These are phyloP conservation scores for Pseudogymnoascus sp. DNA, from an alignment of 2,329 filamentous ascomycete genomes.

Conservation along the genomic window DNA sequence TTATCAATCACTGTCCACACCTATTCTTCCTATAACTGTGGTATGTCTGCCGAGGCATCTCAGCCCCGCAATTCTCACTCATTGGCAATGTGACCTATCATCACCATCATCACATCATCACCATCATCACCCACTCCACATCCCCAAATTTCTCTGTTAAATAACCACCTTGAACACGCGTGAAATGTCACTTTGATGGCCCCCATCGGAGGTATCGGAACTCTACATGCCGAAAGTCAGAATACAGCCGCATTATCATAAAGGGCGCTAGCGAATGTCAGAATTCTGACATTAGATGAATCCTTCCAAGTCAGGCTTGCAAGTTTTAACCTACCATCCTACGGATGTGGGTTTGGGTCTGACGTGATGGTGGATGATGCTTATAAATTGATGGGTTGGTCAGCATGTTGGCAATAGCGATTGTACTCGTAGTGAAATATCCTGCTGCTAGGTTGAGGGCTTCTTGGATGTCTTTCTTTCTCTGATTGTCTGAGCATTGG, in stretches of 20 bases:
- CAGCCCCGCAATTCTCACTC: background rate
- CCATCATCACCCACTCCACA: background rate
- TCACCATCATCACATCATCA: background rate
- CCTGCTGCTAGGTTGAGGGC: background rate
- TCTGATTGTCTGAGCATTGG: background rate
- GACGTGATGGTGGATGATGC: background rate
- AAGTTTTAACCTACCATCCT: background rate
- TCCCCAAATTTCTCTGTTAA: background rate
- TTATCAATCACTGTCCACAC: background rate
- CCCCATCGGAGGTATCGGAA: background rate
- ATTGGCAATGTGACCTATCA: background rate
- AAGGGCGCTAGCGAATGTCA: background rate
- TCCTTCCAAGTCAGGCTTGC: background rate
- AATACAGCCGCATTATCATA: conserved; percentile 1
- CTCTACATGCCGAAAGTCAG: background rate
- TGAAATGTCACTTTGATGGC: background rate
- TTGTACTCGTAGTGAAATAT: background rate
- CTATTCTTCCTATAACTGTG: background rate
- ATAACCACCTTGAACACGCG: background rate
- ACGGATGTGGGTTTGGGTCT: background rate
- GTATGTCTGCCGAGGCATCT: background rate
- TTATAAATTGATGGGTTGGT: background rate
- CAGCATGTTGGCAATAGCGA: background rate
- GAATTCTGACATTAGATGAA: background rate
- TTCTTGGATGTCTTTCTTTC: background rate